Base-by-base conservation (phyloP, 192 early-diverging fungal species). In the Gamsiella multidivaricata region DNA sequence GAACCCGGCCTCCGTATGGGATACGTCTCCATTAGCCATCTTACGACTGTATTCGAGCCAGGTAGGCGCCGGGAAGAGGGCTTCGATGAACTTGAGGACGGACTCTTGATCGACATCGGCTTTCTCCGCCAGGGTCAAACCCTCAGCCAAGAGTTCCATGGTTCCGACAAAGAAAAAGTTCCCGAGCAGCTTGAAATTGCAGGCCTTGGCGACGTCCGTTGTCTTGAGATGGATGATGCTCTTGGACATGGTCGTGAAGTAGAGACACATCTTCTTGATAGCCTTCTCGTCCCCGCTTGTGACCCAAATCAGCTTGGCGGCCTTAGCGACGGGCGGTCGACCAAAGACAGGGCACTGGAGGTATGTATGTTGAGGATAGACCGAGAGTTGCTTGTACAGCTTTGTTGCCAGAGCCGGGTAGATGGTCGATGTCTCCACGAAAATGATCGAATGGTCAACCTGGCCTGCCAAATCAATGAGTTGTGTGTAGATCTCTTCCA, bases 351-450 rank as follows among this genome's bases (percentile, higher is more conserved):
- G 86, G 42, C 85, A 87, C 42, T 83, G 82, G n/a, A 82, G 61
- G 52, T 86, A 57, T 46, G 52, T 37, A 26, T 53, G 66, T 41
- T 80, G 61, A 0, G 59, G 36, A 1, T 39, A 42, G 11, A 58
- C 57, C 5, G 63, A 33, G n/a, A 84, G 67, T 36, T 79, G 66
- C 1, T 83, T 65, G 4, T 55, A 51, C 5, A 87, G 50, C 29
- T 73, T 45, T 12, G 61, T 54, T 8, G 87, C 80, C 11, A 82
- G 47, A 3, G 65, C 50, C 0, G 88, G 88, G 46, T 79, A 82
- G n/a, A 90, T 83, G n/a, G 90, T 93, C 8, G 88, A 87, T 28
- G 81, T 84, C 39, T 90, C 89, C 14, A 88, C 83, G 39, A 93
- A 83, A 39, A 88, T 82, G 72, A 63, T 46, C 61, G 80, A 57